Evolutionary conservation across 352 stramenopile genomes (phyloP), one percentile per base, ranked within the genome.

Genomic region (Phytophthora tubulina): DNA sequence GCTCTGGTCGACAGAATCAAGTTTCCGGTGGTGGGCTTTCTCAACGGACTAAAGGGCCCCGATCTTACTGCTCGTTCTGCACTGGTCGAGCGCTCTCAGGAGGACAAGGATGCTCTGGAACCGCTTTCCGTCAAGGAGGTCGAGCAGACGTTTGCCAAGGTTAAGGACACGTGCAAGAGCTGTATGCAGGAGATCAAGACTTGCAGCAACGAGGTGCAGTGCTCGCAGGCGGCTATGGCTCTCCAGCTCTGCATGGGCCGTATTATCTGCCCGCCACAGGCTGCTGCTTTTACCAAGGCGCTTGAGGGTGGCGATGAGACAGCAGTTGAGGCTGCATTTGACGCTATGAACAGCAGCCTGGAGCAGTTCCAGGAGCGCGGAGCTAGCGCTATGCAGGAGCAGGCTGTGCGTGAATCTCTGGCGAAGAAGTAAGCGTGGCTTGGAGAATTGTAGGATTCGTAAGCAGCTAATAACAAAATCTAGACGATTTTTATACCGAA

Each of bases 171-270:
- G 59, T 98, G 93, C 81, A 83, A 93, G 68, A 83, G 80, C 59
- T 93, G 86, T 69, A 92, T 97, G 70, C 72, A 84, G 31, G 76
- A 92, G 54, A 72, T 97, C 59, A 88, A 85, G 78, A 93, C 72
- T 30, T 97, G 92, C 75, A 72, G 70, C 49, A 86, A 78, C 48
- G 87, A 98, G 63, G 68, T 92, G 53, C 84, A 91, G 58, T 97
- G 91, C 69, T 88, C 88, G 11, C 86, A 94, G 71, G 91, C 92
- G 6, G 90, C 88, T 32, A 93, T 95, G 33, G 90, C 89, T 61
- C 81, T 98, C 13, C 93, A 96, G 61, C 82, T 96, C 17, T 98
- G 93, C 77, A 96, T 97, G 90, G 91, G 85, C 3, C 80, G 83
- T 49, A 89, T 97, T 67, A 88, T 98, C 35, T 97, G 90, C 58